These are phyloP conservation scores for Ophiognomonia clavigignenti-juglandacearum DNA, from an alignment of 2,329 filamentous ascomycete species.

Conservation along the genomic window DNA sequence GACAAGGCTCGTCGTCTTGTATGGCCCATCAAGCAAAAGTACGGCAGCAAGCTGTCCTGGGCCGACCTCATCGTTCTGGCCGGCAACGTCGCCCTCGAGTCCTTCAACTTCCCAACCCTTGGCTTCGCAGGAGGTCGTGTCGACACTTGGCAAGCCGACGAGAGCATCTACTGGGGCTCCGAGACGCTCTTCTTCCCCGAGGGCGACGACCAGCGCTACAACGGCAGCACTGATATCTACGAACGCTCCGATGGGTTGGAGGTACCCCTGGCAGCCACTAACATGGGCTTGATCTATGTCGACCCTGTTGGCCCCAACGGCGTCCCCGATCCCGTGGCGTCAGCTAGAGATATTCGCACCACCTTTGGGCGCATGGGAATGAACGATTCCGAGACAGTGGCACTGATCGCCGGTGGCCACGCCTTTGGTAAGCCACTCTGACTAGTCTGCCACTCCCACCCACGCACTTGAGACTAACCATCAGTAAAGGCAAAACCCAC, in stretches of 20 bases:
- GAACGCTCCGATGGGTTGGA: conserved; percentile 54
- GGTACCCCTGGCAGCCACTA: conserved; percentile 60
- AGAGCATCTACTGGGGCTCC: conserved; percentile 69
- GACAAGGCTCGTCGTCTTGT: conserved; percentile 73
- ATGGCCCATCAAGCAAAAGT: conserved; percentile 78
- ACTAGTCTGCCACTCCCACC: too few relatives aligned
- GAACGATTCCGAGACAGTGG: conserved; percentile 78
- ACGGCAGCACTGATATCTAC: conserved; percentile 41
- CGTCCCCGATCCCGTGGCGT: conserved; percentile 62
- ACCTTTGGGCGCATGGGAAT: conserved; percentile 79
- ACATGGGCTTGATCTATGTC: conserved; percentile 78
- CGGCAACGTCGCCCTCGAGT: conserved; percentile 69
- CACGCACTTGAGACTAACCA: too few relatives aligned
- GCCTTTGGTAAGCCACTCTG: conserved; percentile 48
- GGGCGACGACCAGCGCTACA: conserved; percentile 67
- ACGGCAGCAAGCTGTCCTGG: conserved; percentile 74
- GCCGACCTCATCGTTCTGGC: conserved; percentile 64
- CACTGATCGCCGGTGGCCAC: conserved; percentile 74
- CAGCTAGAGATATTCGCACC: conserved; percentile 66
- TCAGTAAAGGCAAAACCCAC: conserved; percentile 54
- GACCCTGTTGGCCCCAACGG: conserved; percentile 76
- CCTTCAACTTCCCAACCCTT: conserved; percentile 65
- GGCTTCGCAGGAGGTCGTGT: conserved; percentile 66
- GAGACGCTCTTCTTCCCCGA: conserved; percentile 61
- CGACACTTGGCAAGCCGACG: conserved; percentile 68